phyloP scores from a whole-genome alignment of 225 moss, liverwort and hornwort species.

The Rhytidiadelphus loreus region DNA sequence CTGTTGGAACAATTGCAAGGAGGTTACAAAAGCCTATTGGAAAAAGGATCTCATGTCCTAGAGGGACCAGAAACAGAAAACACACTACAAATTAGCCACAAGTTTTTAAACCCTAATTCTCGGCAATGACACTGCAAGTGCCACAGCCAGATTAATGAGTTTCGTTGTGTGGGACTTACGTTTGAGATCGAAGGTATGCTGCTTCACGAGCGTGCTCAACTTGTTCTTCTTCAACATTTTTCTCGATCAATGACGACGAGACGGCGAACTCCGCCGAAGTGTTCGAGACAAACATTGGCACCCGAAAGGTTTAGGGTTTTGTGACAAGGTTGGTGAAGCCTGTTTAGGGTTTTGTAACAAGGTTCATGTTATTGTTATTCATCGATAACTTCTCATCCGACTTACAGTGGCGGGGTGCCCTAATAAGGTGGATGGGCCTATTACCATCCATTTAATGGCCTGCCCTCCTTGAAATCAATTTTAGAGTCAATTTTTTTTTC shows the following conservation, averaged over 20 bases:
- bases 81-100: background rate
- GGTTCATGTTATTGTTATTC: too few species aligned
- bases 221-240: conserved; percentile 64
- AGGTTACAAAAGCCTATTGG: too few species aligned
- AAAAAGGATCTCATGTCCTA: background rate
- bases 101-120: background rate
- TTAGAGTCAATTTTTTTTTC: too few species aligned
- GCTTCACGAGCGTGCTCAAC: conserved; percentile 53
- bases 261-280: background rate
- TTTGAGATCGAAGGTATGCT: conserved; percentile 44
- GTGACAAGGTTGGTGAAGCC: background rate
- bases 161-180: background rate
- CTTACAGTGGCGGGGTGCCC: too few species aligned
- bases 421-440: too few species aligned
- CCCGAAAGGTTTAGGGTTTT: background rate
- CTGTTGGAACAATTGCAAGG: too few species aligned
- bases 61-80: background rate
- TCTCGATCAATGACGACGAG: background rate
- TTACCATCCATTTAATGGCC: too few species aligned
- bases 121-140: background rate
- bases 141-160: background rate
- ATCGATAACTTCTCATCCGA: too few species aligned
- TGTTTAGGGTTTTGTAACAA: too few species aligned
- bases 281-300: background rate
- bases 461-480: too few species aligned